Conservation (phyloP, 2,329 filamentous ascomycete genomes). For the Lasiodiplodia citricola region DNA sequence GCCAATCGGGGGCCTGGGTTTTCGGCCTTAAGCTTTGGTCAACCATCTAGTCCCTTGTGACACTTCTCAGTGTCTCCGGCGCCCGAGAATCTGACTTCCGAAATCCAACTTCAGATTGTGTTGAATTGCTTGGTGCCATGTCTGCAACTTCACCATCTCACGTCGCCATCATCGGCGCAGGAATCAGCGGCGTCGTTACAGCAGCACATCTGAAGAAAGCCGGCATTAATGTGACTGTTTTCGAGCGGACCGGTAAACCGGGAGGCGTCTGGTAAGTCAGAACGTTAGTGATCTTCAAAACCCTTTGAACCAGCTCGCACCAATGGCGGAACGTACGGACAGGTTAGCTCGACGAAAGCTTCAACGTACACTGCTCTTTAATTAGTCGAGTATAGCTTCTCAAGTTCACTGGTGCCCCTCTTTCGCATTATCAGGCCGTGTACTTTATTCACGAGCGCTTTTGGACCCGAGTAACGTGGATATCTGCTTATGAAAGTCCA, state of each 20-base stretch:
- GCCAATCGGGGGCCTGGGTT: slow-evolving; percentile 15
- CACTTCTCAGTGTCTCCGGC: not conserved
- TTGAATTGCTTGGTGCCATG: slow-evolving; percentile 27
- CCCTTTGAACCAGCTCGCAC: not conserved
- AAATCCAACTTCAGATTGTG: slow-evolving; percentile 1
- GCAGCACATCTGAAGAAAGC: slow-evolving; percentile 43
- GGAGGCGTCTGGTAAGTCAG: slow-evolving; percentile 61
- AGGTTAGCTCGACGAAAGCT: not conserved
- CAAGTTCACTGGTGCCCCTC: not conserved
- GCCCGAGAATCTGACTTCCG: not conserved
- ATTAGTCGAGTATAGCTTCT: not conserved
- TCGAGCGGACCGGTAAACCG: slow-evolving; percentile 57
- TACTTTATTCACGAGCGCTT: not conserved
- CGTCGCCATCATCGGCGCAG: slow-evolving; percentile 44
- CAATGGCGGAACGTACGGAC: not conserved
- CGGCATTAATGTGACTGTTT: slow-evolving; percentile 57
- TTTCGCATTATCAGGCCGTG: not conserved
- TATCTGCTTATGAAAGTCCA: slow-evolving; percentile 29
- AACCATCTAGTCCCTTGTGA: not conserved
- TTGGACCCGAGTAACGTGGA: not conserved
- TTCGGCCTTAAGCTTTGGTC: not conserved
- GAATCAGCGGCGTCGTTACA: slow-evolving; percentile 43
- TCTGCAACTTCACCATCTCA: slow-evolving; percentile 27
- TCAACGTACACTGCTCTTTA: not conserved
- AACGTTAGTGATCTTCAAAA: not conserved